Evolutionary conservation across 2,329 filamentous ascomycete genomes (phyloP).

Genomic region (Aspergillus tubingensis): DNA sequence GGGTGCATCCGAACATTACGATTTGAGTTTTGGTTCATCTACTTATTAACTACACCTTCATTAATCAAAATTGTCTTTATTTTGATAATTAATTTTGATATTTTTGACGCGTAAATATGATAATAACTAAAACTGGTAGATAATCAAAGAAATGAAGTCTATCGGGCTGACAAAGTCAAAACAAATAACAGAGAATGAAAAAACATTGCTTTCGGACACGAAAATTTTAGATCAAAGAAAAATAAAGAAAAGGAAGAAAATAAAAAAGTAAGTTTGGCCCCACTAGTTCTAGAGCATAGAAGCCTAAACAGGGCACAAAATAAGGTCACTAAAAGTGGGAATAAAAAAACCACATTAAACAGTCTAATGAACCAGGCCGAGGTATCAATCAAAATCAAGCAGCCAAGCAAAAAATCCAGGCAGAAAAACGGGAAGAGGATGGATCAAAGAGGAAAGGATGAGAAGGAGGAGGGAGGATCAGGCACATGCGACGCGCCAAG

Average conservation of each 20-base stretch:
- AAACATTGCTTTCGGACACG: neutral
- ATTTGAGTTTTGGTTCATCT: too few relatives aligned
- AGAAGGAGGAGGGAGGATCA: neutral
- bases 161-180: slow-evolving; percentile 6
- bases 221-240: neutral
- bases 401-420: neutral
- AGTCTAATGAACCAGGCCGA: slow-evolving; percentile 27
- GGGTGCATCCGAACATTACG: too few relatives aligned
- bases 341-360: slow-evolving; percentile 11
- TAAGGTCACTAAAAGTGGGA: neutral
- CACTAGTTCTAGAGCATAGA: neutral
- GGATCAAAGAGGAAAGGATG: neutral
- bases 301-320: too few relatives aligned
- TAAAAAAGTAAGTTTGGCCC: neutral
- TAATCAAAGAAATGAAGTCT: slow-evolving; percentile 7
- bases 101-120: neutral
- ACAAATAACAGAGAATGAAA: neutral
- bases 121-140: neutral
- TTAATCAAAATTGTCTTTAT: too few relatives aligned
- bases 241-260: neutral
- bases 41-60: too few relatives aligned
- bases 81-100: too few relatives aligned
- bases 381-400: slow-evolving; percentile 21
- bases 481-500: slow-evolving; percentile 14
- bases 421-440: neutral